Conservation (phyloP, 306 rosid genomes). For the Dryas octopetala region DNA sequence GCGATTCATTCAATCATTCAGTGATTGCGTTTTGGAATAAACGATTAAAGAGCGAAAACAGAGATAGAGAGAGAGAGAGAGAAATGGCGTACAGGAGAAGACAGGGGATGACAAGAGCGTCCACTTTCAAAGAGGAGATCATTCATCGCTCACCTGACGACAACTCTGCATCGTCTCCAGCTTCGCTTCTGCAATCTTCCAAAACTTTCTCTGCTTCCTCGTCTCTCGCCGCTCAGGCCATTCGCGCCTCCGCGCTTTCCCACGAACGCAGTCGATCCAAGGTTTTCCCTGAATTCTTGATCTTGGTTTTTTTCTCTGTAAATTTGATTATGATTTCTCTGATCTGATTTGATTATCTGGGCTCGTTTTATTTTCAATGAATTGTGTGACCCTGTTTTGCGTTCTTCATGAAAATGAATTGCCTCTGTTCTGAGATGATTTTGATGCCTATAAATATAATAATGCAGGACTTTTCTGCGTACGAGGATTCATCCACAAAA, state of each 20-base stretch:
- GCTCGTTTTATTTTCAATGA: background rate
- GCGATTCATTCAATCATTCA: background rate
- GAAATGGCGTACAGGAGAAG: constrained; percentile 89
- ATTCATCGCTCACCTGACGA: constrained; percentile 38
- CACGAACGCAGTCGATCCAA: constrained; percentile 50
- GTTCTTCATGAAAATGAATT: too few relatives aligned
- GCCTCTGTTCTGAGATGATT: background rate
- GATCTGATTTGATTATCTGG: background rate
- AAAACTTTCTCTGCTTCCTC: constrained; percentile 39
- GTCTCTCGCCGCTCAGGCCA: constrained; percentile 76
- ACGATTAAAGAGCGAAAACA: too few relatives aligned
- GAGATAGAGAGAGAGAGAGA: too few relatives aligned
- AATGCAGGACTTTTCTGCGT: constrained; percentile 59
- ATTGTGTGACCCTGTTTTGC: background rate
- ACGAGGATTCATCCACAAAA: constrained; percentile 41
- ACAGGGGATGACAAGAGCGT: constrained; percentile 64
- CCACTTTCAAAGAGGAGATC: constrained; percentile 85
- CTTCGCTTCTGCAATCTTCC: constrained; percentile 32
- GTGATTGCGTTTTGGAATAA: background rate
- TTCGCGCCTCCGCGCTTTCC: constrained; percentile 61
- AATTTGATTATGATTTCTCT: background rate
- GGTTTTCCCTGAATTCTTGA: constrained; percentile 27
- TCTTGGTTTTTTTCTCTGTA: background rate
- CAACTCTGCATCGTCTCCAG: constrained; percentile 22
- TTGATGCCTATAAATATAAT: background rate